phyloP scores from a whole-genome alignment of 2,329 filamentous ascomycete species.

The Blastomyces parvus region DNA sequence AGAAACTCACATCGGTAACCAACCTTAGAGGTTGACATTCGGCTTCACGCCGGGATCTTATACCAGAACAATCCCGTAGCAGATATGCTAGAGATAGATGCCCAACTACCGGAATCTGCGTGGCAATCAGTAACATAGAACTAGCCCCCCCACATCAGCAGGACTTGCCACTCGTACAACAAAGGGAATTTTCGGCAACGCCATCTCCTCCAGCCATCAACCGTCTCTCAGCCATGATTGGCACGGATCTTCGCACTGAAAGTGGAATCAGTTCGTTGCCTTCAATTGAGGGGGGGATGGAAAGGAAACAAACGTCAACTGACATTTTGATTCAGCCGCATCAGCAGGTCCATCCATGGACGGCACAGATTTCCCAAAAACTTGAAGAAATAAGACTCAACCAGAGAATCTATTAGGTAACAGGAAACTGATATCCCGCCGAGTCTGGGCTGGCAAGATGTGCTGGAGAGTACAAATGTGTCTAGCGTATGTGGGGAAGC shows the following conservation, averaged over 20 bases:
- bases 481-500: not conserved
- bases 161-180: not conserved
- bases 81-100: not conserved
- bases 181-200: not conserved
- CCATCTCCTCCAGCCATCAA: not conserved
- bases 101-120: not conserved
- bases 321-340: not conserved
- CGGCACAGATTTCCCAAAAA: not conserved
- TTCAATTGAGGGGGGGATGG: not conserved
- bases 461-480: too few relatives aligned
- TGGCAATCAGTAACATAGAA: not conserved
- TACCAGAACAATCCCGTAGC: not conserved
- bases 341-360: not conserved
- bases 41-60: not conserved
- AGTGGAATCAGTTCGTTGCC: not conserved
- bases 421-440: not conserved
- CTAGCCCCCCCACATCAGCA: not conserved
- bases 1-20: not conserved
- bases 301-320: not conserved
- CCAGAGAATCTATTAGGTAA: conserved; percentile 3
- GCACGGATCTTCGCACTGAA: conserved; percentile 1
- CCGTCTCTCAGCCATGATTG: not conserved
- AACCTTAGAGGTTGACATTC: not conserved
- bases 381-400: not conserved
- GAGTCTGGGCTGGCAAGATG: too few relatives aligned